Base-by-base conservation (phyloP, 495 filamentous ascomycete species). In the Lepraria neglecta region DNA sequence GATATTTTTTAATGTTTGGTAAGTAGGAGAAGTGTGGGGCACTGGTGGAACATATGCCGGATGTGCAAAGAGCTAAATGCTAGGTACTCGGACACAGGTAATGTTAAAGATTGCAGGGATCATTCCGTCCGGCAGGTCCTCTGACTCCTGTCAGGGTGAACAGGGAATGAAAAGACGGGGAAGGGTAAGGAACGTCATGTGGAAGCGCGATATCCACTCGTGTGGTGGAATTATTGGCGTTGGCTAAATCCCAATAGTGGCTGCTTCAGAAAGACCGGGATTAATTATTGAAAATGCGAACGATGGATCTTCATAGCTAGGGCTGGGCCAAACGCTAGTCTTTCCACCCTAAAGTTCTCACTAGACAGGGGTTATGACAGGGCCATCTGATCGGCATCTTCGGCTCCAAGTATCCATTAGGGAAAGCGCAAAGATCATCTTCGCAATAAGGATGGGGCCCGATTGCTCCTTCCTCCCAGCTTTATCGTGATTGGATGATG, bases 381-480 rank as follows among this genome's bases (percentile, higher is more conserved):
- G 27, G 27, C 48, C n/a, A 21, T 43, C 33, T 56, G 64, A 65
- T 65, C 64, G 64, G 59, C 58, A 65, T 30, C 45, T 31, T 62
- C 63, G 63, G 51, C 56, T 45, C 27, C 12, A 12, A 24, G 40
- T 44, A 61, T 56, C 19, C 30, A 46, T 65, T 40, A n/a, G 46
- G 59, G 53, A 33, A 62, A 52, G 59, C 59, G 59, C 44, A 24
- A 45, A 45, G 64, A 65, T 65, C 53, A 43, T 54, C 59, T 44
- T 33, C 57, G 30, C 30, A 21, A 15, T 53, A 60, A 7, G n/a
- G 27, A 1, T 21, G 21, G 14, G 30, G 46, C 50, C 59, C 47
- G 50, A 45, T 52, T 24, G 15, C 19, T 53, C 14, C 28, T n/a
- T 24, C 10, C 19, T 52, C 17, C 48, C 5, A 17, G 0, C 5